Conservation (phyloP, 345 rosid species). For the Turnera subulata region DNA sequence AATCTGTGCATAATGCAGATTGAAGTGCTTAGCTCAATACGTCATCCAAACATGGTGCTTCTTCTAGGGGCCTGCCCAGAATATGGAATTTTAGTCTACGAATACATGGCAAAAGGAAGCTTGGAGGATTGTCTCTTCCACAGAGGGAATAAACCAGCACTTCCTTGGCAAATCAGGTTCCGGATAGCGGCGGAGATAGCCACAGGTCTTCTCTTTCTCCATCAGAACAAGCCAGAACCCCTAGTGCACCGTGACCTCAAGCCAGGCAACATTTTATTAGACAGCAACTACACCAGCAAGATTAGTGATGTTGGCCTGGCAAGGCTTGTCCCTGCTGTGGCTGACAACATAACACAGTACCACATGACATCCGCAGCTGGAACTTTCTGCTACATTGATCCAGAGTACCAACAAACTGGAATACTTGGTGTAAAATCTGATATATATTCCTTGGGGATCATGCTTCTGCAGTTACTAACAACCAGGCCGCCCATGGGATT, state of each 20-base stretch:
- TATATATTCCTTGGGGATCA: constrained; percentile 74
- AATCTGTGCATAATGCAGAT: constrained; percentile 38
- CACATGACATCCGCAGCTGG: constrained; percentile 79
- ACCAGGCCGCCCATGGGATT: constrained; percentile 74
- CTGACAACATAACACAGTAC: constrained; percentile 73
- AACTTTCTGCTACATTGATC: constrained; percentile 90
- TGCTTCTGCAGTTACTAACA: constrained; percentile 78
- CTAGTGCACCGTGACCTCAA: constrained; percentile 97
- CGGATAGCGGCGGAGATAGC: constrained; percentile 81
- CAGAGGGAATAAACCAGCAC: constrained; percentile 46
- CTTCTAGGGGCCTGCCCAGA: constrained; percentile 96
- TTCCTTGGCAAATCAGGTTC: constrained; percentile 87
- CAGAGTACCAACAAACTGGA: constrained; percentile 96
- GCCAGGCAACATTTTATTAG: constrained; percentile 86
- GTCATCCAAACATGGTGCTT: constrained; percentile 97
- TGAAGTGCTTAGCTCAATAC: constrained; percentile 80
- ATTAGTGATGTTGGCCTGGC: constrained; percentile 89
- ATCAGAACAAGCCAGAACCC: constrained; percentile 94
- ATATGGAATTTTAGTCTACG: constrained; percentile 79
- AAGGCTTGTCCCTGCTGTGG: constrained; percentile 70
- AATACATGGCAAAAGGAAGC: constrained; percentile 91
- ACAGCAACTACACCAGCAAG: constrained; percentile 76
- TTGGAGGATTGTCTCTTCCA: constrained; percentile 67
- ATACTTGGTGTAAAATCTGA: constrained; percentile 91
- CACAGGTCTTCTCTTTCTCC: constrained; percentile 82